A percentile compares a stretch with the other conserved stretches of the same genome.
Conservation (phyloP, 2,329 filamentous ascomycete species). For the Alternaria metachromatica region DNA sequence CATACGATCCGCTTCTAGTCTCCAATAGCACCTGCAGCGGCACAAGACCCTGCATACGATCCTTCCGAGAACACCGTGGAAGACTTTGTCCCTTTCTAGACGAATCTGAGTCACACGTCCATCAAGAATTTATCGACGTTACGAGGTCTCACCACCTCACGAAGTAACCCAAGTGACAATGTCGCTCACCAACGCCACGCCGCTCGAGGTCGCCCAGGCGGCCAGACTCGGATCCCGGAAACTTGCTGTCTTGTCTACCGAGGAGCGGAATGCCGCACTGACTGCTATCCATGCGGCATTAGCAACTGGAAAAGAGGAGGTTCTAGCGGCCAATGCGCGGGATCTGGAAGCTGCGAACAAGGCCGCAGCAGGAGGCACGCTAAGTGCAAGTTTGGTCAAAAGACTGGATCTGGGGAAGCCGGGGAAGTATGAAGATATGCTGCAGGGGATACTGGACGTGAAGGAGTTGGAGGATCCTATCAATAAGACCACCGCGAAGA, state of each 20-base stretch:
- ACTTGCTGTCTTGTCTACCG: conserved; percentile 78
- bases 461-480: conserved; percentile 84
- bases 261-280: conserved; percentile 82
- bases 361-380: conserved; percentile 74
- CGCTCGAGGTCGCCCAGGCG: conserved; percentile 75
- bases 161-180: conserved; percentile 50
- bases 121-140: not conserved
- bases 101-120: not conserved
- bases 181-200: conserved; percentile 88
- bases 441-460: conserved; percentile 92
- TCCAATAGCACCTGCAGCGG: conserved; percentile 24
- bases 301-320: conserved; percentile 69
- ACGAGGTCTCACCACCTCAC: conserved; percentile 12
- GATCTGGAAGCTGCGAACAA: conserved; percentile 78
- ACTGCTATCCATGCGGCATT: conserved; percentile 84
- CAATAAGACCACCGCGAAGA: conserved; percentile 82
- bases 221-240: conserved; percentile 83
- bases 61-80: not conserved
- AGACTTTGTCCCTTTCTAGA: not conserved
- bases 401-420: conserved; percentile 83
- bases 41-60: conserved; percentile 12
- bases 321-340: conserved; percentile 83
- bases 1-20: conserved; percentile 3
- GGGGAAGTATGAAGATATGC: conserved; percentile 98
- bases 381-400: conserved; percentile 85